Base-by-base conservation (phyloP, 1,284 basidiomycete genomes). In the Ustilago xerochloae region DNA sequence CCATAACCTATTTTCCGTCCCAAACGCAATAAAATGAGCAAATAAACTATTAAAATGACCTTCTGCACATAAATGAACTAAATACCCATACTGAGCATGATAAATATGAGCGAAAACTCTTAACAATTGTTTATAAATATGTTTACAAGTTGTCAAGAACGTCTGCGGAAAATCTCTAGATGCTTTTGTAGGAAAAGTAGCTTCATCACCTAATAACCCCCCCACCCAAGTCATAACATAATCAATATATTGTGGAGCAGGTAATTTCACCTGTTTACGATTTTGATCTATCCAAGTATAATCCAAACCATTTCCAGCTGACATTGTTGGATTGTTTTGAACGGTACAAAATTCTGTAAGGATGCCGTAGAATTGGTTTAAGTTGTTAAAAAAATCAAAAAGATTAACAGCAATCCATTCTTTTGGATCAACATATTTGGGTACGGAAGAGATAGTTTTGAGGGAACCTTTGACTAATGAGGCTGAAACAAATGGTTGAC, bases 221-320 rank as follows among this genome's bases (percentile, higher is more conserved):
- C 97, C 94, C 6, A 97, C 89, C 95, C 95, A 98, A 12, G 93
- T 95, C 92, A 98, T 95, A 73, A 98, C 95, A 85, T 96, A 99
- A 87, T 99, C 96, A 73, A 98, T 95, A 86, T 99, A 98, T 26
- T 94, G 96, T 6, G 96, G 93, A 4, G 96, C 96, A 15, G 96
- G 91, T 0, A 99, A 88, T 77, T 96, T 90, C 39, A 98, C 93
- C 76, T 91, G 92, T 84, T 95, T 95, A 59, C 94, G 92, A 35
- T 84, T 80, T 86, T 97, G 97, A 45, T 85, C 84, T 80, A 97
- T 92, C 96, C 96, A 99, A 4, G 94, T 95, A 86, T 98, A 99
- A 85, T 92, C 96, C 82, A 98, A 88, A 93, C 90, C 89, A 33
- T 89, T 87, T 0, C 97, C 94, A 9, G 95, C 96, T 50, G 92